Evolutionary conservation across 2,329 filamentous ascomycete species (phyloP).

Genomic region (Paraphaeosphaeria sporulosa): DNA sequence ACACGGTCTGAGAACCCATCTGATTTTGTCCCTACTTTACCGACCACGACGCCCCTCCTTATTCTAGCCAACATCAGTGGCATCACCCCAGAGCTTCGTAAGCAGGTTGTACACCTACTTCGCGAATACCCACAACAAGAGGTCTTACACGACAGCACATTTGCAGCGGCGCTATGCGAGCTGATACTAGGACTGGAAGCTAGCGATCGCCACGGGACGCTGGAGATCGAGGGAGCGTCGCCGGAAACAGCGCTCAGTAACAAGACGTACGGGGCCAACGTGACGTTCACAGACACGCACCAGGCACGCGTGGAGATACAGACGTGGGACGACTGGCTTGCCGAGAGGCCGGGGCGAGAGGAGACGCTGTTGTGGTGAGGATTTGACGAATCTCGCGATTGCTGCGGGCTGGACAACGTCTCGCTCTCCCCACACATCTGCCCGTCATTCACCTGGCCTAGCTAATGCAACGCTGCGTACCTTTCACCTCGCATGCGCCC

Average conservation of each 20-base stretch:
- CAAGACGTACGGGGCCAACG: constrained; percentile 2
- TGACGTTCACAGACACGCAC: not conserved
- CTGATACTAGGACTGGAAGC: constrained; percentile 6
- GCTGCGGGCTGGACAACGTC: not conserved
- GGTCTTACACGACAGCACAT: constrained; percentile 2
- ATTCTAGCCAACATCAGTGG: constrained; percentile 11
- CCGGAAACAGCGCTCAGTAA: constrained; percentile 8
- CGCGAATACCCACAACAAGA: constrained; percentile 7
- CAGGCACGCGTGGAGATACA: constrained; percentile 7
- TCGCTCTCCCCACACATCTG: not conserved
- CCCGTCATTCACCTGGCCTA: not conserved
- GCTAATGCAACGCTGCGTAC: not conserved
- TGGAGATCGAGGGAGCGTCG: constrained; percentile 4
- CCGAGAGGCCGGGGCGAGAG: not conserved
- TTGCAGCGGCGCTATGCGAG: constrained; percentile 6
- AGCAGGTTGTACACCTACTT: constrained; percentile 4
- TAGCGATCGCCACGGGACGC: constrained; percentile 5
- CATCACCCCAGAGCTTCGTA: not conserved
- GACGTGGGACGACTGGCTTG: constrained; percentile 13
- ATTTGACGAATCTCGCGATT: not conserved
- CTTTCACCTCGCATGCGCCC: not conserved
- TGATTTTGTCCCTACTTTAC: constrained; percentile 1
- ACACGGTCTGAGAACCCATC: not conserved
- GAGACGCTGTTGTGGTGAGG: constrained; percentile 1
- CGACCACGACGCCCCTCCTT: constrained; percentile 6